phyloP scores from a whole-genome alignment of 768 basidiomycete genomes.

The Hygrocybe punicea region DNA sequence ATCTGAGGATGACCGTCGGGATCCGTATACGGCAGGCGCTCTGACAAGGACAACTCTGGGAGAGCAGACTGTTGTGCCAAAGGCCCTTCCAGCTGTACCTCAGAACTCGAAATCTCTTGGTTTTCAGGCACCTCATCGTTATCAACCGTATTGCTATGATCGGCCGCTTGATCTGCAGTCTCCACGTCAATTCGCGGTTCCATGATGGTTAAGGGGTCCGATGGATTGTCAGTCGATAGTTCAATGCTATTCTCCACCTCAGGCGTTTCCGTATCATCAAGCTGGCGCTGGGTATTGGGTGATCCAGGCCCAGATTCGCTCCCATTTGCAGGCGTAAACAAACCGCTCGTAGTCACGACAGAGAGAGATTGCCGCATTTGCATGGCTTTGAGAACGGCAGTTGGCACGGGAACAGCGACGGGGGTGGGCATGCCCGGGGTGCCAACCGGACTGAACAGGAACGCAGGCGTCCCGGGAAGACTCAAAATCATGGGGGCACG shows the following conservation, averaged over 20 bases:
- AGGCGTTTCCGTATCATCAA: neutral
- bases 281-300: neutral
- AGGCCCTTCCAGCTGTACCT: neutral
- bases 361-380: constrained; percentile 10
- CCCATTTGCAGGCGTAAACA: constrained; percentile 36
- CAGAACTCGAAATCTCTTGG: neutral
- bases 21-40: neutral
- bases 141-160: neutral
- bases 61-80: neutral
- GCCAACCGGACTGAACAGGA: constrained; percentile 16
- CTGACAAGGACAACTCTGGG: too few species aligned
- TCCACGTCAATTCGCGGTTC: neutral
- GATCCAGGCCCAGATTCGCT: neutral
- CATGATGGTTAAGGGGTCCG: too few species aligned
- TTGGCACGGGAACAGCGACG: constrained; percentile 22
- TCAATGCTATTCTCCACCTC: neutral
- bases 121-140: neutral
- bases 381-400: constrained; percentile 21
- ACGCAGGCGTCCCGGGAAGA: constrained; percentile 22
- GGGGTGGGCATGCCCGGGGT: constrained; percentile 23
- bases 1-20: neutral
- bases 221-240: too few species aligned
- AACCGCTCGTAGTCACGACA: constrained; percentile 23
- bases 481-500: constrained; percentile 2
- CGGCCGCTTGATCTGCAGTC: neutral